These are phyloP conservation scores for Geotrichum reessii DNA, from an alignment of 1,139 yeast species.

Conservation along the genomic window DNA sequence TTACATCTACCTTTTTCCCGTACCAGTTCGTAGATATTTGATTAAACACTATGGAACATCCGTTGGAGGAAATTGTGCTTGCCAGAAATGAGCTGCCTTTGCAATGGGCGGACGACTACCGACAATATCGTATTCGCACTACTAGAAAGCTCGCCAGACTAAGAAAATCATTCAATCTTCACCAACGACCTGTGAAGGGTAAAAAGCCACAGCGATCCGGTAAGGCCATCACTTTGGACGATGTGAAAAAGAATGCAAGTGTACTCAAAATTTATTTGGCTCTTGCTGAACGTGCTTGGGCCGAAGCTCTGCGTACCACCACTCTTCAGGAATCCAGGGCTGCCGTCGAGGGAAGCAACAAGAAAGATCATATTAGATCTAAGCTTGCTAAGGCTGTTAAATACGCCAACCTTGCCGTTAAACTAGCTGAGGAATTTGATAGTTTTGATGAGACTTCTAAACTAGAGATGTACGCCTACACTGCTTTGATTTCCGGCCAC, in stretches of 20 bases:
- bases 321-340: constrained; percentile 23
- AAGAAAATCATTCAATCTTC: constrained; percentile 52
- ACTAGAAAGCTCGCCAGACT: constrained; percentile 47
- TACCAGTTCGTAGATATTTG: neutral
- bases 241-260: constrained; percentile 44
- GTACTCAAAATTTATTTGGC: constrained; percentile 49
- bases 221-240: constrained; percentile 34
- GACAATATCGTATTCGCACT: constrained; percentile 31
- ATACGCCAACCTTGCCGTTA: constrained; percentile 36
- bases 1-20: neutral
- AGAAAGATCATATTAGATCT: constrained; percentile 51
- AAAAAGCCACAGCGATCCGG: constrained; percentile 23
- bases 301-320: constrained; percentile 61
- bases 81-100: constrained; percentile 36
- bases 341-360: constrained; percentile 12
- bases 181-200: constrained; percentile 47
- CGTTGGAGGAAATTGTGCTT: constrained; percentile 30
- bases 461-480: constrained; percentile 56
- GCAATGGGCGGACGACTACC: constrained; percentile 39
- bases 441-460: neutral
- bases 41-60: constrained; percentile 23
- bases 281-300: constrained; percentile 62
- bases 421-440: constrained; percentile 1
- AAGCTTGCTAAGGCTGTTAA: constrained; percentile 61
- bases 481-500: constrained; percentile 57